A percentile compares a stretch with the other conserved stretches of the same genome.
These are phyloP conservation scores for Tremella yokohamensis DNA, from an alignment of 768 basidiomycete genomes.

Conservation along the genomic window DNA sequence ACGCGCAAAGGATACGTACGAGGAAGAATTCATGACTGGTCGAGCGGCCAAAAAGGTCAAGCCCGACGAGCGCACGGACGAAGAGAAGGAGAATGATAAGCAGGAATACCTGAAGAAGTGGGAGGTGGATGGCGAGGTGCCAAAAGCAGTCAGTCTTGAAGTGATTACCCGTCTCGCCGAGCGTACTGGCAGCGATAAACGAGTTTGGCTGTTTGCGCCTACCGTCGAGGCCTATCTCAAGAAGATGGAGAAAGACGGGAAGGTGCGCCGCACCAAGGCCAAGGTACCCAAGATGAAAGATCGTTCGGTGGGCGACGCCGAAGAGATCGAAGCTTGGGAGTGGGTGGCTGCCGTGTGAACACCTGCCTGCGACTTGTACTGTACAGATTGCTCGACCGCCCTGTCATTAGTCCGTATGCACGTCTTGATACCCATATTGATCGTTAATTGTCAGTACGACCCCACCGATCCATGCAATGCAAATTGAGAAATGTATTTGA, in stretches of 20 bases:
- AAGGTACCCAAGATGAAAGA: conserved; percentile 23
- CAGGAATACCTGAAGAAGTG: conserved; percentile 8
- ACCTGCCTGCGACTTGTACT: too few species aligned
- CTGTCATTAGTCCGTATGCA: too few species aligned
- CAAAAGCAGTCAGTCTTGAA: conserved; percentile 13
- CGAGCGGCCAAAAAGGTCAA: background rate
- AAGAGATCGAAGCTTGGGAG: conserved; percentile 32
- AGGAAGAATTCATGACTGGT: background rate
- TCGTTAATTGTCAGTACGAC: too few species aligned
- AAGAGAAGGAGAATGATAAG: conserved; percentile 15
- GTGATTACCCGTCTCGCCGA: conserved; percentile 29
- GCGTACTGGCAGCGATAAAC: conserved; percentile 30
- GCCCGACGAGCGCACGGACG: conserved; percentile 2
- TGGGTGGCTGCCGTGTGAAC: conserved; percentile 1
- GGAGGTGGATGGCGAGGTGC: background rate
- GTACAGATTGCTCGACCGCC: too few species aligned
- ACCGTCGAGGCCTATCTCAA: conserved; percentile 26
- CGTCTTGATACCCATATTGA: too few species aligned
- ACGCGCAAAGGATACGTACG: conserved; percentile 4
- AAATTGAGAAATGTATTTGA: background rate
- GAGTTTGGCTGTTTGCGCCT: conserved; percentile 24
- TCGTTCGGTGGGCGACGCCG: conserved; percentile 18
- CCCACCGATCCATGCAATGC: background rate
- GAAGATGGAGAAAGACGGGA: conserved; percentile 38
- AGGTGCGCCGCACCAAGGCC: conserved; percentile 20